These are phyloP conservation scores for Tylopilus sp. DNA, from an alignment of 1,284 basidiomycete species.

Conservation along the genomic window DNA sequence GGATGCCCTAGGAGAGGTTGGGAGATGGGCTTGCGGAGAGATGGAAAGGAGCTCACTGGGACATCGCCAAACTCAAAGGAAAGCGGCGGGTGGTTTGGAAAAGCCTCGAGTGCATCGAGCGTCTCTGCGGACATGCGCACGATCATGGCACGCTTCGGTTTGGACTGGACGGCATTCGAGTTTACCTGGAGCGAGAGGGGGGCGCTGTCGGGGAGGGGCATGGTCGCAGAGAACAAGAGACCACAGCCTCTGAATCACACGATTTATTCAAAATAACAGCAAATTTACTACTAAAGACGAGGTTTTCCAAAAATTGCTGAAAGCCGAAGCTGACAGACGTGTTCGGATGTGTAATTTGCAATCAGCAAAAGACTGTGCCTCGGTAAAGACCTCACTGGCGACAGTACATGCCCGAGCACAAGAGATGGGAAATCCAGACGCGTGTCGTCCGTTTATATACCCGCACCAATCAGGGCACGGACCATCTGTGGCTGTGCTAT, in stretches of 20 bases:
- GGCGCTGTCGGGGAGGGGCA: slow-evolving; percentile 71
- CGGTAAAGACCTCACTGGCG: slow-evolving; percentile 89
- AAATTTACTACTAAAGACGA: slow-evolving; percentile 77
- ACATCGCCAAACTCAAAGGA: slow-evolving; percentile 69
- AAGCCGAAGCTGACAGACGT: slow-evolving; percentile 81
- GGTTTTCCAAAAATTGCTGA: slow-evolving; percentile 90
- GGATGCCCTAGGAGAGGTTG: slow-evolving; percentile 69
- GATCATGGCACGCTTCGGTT: slow-evolving; percentile 77
- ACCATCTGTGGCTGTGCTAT: too few species aligned
- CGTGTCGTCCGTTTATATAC: too few species aligned
- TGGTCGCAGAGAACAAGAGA: slow-evolving; percentile 35
- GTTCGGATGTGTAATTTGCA: slow-evolving; percentile 94
- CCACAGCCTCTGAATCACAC: too few species aligned
- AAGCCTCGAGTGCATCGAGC: slow-evolving; percentile 69
- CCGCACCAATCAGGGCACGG: too few species aligned
- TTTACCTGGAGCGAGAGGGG: slow-evolving; percentile 68
- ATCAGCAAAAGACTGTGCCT: slow-evolving; percentile 94
- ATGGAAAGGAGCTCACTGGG: slow-evolving; percentile 56
- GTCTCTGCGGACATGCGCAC: slow-evolving; percentile 77
- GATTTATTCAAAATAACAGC: slow-evolving; percentile 35
- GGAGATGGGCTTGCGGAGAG: slow-evolving; percentile 7
- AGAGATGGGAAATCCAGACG: slow-evolving; percentile 69
- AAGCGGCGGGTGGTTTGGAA: slow-evolving; percentile 57
- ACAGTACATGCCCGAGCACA: slow-evolving; percentile 94
- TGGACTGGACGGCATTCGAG: slow-evolving; percentile 62